Conservation (phyloP, 768 basidiomycete genomes). For the Tricholoma furcatifolium region DNA sequence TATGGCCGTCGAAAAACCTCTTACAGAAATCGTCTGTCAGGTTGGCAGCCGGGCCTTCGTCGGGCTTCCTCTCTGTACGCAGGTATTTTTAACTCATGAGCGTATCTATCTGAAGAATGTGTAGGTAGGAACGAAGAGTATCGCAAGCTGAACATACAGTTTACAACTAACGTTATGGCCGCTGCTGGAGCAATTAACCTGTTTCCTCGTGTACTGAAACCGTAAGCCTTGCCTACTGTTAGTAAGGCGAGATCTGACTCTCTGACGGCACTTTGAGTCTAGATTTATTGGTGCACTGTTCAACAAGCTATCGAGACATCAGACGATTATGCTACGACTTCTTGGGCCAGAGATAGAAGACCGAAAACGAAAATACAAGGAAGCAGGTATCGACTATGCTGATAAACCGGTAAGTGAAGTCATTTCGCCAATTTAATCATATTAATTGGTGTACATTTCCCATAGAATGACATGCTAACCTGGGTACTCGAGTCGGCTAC, state of each 20-base stretch:
- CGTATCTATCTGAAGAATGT: not conserved
- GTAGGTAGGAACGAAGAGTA: constrained; percentile 29
- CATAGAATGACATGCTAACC: constrained; percentile 19
- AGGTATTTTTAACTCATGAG: not conserved
- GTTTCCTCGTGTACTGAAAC: constrained; percentile 27
- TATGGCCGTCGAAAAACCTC: constrained; percentile 16
- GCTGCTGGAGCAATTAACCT: constrained; percentile 22
- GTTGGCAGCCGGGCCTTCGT: constrained; percentile 32
- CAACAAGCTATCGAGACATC: constrained; percentile 7
- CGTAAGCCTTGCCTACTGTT: constrained; percentile 21
- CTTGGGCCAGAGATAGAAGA: constrained; percentile 9
- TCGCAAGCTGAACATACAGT: constrained; percentile 24
- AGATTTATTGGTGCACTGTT: constrained; percentile 11
- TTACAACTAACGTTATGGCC: constrained; percentile 25
- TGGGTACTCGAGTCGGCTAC: constrained; percentile 20
- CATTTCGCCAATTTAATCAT: no score
- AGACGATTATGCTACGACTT: constrained; percentile 1
- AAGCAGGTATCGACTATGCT: constrained; percentile 7
- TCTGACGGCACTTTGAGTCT: not conserved
- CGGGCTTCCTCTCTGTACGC: constrained; percentile 31
- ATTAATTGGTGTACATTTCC: not conserved
- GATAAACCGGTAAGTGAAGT: constrained; percentile 11
- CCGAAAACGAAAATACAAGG: constrained; percentile 5
- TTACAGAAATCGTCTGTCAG: constrained; percentile 25
- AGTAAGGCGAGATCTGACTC: not conserved